Evolutionary conservation across 2,329 filamentous ascomycete genomes (phyloP).

Genomic region (Colletotrichum sp.): DNA sequence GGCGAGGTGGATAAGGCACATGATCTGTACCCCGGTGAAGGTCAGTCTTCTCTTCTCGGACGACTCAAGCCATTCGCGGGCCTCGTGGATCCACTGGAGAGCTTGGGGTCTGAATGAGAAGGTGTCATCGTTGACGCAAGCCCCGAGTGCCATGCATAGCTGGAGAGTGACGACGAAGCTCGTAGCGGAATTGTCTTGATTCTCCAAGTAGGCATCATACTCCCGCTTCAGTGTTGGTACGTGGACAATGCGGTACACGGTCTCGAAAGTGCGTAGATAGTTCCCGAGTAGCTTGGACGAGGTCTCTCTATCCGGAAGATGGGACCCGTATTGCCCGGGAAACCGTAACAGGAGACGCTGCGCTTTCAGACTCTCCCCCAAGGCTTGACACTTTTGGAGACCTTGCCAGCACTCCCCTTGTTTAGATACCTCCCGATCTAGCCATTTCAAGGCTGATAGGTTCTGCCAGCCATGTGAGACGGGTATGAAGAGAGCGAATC

Average conservation of each 20-base stretch:
- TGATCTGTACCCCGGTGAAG: constrained; percentile 31
- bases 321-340: constrained; percentile 40
- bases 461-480: constrained; percentile 44
- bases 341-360: constrained; percentile 36
- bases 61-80: constrained; percentile 23
- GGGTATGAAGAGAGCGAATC: background rate
- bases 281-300: constrained; percentile 40
- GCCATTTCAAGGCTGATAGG: constrained; percentile 46
- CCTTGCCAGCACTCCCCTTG: constrained; percentile 33
- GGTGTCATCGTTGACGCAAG: constrained; percentile 23
- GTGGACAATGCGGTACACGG: constrained; percentile 45
- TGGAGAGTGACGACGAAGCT: constrained; percentile 23
- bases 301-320: constrained; percentile 40
- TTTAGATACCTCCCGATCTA: constrained; percentile 28
- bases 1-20: constrained; percentile 31
- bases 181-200: constrained; percentile 22
- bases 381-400: constrained; percentile 43
- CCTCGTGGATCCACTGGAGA: constrained; percentile 26
- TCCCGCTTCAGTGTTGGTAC: constrained; percentile 42
- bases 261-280: constrained; percentile 47
- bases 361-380: constrained; percentile 45
- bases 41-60: constrained; percentile 29
- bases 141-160: constrained; percentile 25
- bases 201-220: constrained; percentile 28
- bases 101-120: constrained; percentile 20